Evolutionary conservation across 768 basidiomycete species (phyloP).

Genomic region (Termitomyces sp.): DNA sequence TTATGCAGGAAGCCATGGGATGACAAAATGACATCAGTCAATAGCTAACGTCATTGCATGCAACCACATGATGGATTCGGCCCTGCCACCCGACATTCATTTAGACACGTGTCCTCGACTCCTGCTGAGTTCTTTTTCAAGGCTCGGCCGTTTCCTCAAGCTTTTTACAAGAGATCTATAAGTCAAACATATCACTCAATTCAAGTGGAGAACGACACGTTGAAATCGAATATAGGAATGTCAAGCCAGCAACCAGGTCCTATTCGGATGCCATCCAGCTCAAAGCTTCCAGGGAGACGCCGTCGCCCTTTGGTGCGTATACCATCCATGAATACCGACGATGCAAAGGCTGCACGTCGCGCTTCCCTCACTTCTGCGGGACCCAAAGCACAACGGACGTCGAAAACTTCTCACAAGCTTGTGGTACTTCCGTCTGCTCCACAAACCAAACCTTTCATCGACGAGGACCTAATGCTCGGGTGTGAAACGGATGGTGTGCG

Average conservation of each 20-base stretch:
- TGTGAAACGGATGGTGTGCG: constrained; percentile 65
- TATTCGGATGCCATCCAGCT: constrained; percentile 19
- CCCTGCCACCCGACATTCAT: no score
- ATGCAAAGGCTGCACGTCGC: constrained; percentile 23
- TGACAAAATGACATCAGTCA: neutral
- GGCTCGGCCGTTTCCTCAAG: neutral
- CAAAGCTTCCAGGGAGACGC: constrained; percentile 22
- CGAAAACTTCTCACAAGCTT: constrained; percentile 88
- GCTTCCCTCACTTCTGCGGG: constrained; percentile 33
- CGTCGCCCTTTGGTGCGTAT: constrained; percentile 25
- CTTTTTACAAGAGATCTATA: neutral
- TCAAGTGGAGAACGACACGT: neutral
- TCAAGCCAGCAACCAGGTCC: constrained; percentile 6
- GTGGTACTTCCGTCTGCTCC: constrained; percentile 88
- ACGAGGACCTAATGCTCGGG: constrained; percentile 50
- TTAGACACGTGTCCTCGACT: neutral
- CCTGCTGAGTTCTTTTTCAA: neutral
- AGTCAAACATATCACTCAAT: neutral
- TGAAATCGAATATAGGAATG: neutral
- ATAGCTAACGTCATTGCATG: no score
- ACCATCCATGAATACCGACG: constrained; percentile 21
- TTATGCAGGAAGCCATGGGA: no score
- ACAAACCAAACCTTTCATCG: constrained; percentile 69
- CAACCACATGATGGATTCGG: no score
- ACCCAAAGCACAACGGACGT: constrained; percentile 68